phyloP scores from a whole-genome alignment of 2,329 filamentous ascomycete species.

The Fusarium bulbicola region DNA sequence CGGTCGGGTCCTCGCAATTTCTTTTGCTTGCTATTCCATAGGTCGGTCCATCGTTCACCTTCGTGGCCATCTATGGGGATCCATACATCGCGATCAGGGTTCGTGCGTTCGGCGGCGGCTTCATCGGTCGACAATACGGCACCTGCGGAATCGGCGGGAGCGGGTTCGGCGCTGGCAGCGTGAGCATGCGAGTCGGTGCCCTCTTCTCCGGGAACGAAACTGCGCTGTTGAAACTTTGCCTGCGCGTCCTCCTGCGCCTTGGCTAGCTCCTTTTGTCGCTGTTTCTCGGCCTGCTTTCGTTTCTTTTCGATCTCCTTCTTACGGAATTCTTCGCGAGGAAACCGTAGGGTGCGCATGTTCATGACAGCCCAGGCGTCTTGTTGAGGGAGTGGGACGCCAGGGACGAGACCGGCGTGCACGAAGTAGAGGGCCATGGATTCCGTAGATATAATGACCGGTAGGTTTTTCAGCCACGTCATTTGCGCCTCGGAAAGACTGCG shows the following conservation, averaged over 20 bases:
- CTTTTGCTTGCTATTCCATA: slow-evolving; percentile 64
- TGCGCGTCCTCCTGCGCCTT: slow-evolving; percentile 25
- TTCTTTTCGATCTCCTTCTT: slow-evolving; percentile 45
- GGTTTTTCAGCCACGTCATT: slow-evolving; percentile 72
- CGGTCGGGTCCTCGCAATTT: slow-evolving; percentile 47
- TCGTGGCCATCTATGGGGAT: slow-evolving; percentile 54
- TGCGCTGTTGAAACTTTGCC: slow-evolving; percentile 8
- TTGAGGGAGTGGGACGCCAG: slow-evolving; percentile 72
- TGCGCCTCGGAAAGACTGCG: slow-evolving; percentile 66
- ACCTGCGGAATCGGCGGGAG: neutral
- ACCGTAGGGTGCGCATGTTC: slow-evolving; percentile 87
- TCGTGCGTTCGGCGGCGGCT: slow-evolving; percentile 11
- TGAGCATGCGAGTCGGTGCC: neutral
- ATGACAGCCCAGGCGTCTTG: slow-evolving; percentile 85
- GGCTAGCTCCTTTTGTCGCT: slow-evolving; percentile 26
- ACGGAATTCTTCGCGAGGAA: slow-evolving; percentile 54
- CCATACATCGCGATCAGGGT: slow-evolving; percentile 45
- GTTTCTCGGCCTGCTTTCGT: slow-evolving; percentile 35
- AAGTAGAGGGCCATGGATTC: slow-evolving; percentile 73
- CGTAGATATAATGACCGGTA: slow-evolving; percentile 81
- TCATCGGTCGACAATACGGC: neutral
- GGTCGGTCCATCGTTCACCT: slow-evolving; percentile 74
- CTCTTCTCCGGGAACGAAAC: neutral
- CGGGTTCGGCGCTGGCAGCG: slow-evolving; percentile 13
- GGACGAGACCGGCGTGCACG: slow-evolving; percentile 87